These are phyloP conservation scores for Penicillium sp. DNA, from an alignment of 2,329 filamentous ascomycete species.

Conservation along the genomic window DNA sequence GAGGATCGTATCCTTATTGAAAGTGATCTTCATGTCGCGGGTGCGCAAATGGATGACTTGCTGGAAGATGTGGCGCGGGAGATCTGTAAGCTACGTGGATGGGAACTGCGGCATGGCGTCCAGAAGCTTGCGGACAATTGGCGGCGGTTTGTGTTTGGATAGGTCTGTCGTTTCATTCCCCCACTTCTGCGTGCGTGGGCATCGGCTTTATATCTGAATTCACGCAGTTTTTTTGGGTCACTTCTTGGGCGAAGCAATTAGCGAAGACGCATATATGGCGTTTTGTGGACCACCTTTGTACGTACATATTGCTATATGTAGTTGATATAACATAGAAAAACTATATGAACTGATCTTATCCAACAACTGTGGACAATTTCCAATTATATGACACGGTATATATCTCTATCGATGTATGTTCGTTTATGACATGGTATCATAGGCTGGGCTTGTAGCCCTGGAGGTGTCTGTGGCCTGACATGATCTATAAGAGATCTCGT, in stretches of 20 bases:
- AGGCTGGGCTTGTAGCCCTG: neutral
- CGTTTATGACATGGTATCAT: conserved; percentile 24
- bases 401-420: conserved; percentile 24
- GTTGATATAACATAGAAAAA: neutral
- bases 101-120: conserved; percentile 71
- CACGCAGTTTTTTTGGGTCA: neutral
- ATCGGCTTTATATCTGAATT: neutral
- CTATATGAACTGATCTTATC: neutral
- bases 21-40: conserved; percentile 84
- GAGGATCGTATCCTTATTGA: conserved; percentile 79
- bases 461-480: conserved; percentile 7
- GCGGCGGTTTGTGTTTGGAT: conserved; percentile 70
- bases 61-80: conserved; percentile 73
- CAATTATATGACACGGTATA: conserved; percentile 21
- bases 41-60: conserved; percentile 72
- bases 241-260: neutral
- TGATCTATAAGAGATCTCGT: neutral
- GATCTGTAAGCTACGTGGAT: conserved; percentile 75
- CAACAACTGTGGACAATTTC: neutral
- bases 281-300: neutral
- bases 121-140: conserved; percentile 70
- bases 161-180: neutral
- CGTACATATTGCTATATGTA: neutral
- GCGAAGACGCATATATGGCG: neutral
- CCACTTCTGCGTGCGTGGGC: neutral